Evolutionary conservation across 148 eudicot genomes (phyloP), one percentile per base, ranked within the genome.

Genomic region (Oxyria digyna): DNA sequence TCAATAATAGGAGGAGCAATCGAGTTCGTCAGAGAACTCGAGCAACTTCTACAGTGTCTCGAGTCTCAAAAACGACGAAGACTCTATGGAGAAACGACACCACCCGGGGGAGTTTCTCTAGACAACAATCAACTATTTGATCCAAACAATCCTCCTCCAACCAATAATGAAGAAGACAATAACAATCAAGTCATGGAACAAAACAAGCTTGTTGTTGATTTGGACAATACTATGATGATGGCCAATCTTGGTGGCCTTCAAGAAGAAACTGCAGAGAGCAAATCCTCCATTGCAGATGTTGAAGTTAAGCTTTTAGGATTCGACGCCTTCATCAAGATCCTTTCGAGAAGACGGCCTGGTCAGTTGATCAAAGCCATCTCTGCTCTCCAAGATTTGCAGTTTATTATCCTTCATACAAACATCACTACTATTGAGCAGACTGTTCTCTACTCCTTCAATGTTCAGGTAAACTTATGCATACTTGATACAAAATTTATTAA

Each of bases 351-450:
- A 42, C 82, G 96, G 64, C 91, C 87, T 0, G 91, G 93, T 3
- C 98, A 94, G 50, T 90, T 94, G 33, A 79, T 90, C 59, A 85
- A 80, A 74, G 81, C 86, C 72, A 87, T 94, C 24, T 91, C 96
- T 38, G 92, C 89, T 11, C 84, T 94, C 38, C 92, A 94, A 68
- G 96, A 94, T 67, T 76, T 90, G 78, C 91, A 88, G 69, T 84
- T 94, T 45, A 75, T 72, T 64, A 88, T 94, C 68, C 92, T 94
- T 31, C 97, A 94, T 67, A 90, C 97, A 57, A 94, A 94, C 67
- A 85, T 94, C 35, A 94, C 97, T 15, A 90, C 98, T 13, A 94
- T 90, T 70, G 98, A 94, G 68, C 98, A 94, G 69, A 94, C 98
- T 52, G 97, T 94, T 69, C 97, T 94, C 64, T 90, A 94, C 68